phyloP scores from a whole-genome alignment of 2,329 filamentous ascomycete genomes.

The Teratosphaeria pseudoeucalypti region DNA sequence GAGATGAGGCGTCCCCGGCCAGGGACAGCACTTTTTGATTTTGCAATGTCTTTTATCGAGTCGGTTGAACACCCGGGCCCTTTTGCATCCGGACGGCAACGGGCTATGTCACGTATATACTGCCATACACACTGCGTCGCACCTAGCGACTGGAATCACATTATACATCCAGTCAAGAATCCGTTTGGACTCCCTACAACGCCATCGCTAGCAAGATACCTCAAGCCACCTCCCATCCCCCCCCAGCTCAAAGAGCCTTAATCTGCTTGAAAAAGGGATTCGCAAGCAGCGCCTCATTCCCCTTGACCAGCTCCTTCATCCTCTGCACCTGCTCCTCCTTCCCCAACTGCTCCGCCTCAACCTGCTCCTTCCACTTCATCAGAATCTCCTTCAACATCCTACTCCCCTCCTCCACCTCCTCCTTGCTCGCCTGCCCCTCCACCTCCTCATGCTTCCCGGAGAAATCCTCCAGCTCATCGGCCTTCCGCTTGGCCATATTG shows the following conservation, averaged over 20 bases:
- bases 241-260: conserved; percentile 31
- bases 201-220: background rate
- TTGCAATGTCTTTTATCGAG: no score
- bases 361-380: conserved; percentile 68
- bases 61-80: no score
- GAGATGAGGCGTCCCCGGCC: no score
- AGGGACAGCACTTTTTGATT: no score
- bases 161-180: background rate
- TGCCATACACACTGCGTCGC: background rate
- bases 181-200: background rate
- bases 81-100: background rate
- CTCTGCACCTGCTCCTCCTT: conserved; percentile 67
- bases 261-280: conserved; percentile 59
- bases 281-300: conserved; percentile 52
- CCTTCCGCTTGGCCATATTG: conserved; percentile 98
- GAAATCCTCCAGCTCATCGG: conserved; percentile 96
- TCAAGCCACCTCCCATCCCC: background rate
- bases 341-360: conserved; percentile 45
- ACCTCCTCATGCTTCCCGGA: conserved; percentile 58
- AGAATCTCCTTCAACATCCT: conserved; percentile 74
- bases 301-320: conserved; percentile 69
- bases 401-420: conserved; percentile 84
- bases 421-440: conserved; percentile 54
- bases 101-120: background rate
- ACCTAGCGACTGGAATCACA: background rate